These are phyloP conservation scores for Diaporthe vaccinii DNA, from an alignment of 2,329 filamentous ascomycete species.

Conservation along the genomic window DNA sequence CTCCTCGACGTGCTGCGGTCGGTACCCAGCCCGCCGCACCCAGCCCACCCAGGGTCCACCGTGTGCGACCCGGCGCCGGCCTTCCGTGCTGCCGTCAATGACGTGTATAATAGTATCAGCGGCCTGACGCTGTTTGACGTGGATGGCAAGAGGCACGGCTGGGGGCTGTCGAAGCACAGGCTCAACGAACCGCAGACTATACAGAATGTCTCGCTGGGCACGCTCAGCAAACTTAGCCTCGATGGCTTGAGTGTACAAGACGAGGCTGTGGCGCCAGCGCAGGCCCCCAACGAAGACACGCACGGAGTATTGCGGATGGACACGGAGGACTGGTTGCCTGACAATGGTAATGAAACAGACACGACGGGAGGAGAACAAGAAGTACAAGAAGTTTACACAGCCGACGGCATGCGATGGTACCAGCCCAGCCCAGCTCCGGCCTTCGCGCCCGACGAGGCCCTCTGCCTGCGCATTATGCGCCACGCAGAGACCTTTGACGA, in stretches of 20 bases:
- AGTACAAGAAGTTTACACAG: background rate
- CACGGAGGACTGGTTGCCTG: background rate
- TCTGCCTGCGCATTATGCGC: slow-evolving; percentile 57
- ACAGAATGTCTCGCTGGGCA: slow-evolving; percentile 33
- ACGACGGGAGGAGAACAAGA: background rate
- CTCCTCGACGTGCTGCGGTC: slow-evolving; percentile 59
- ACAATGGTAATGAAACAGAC: slow-evolving; percentile 44
- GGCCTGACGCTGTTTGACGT: slow-evolving; percentile 65
- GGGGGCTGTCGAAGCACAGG: slow-evolving; percentile 60
- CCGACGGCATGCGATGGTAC: background rate
- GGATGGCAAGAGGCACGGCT: slow-evolving; percentile 62
- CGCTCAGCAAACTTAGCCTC: slow-evolving; percentile 30
- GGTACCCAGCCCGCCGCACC: slow-evolving; percentile 59
- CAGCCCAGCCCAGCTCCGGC: background rate
- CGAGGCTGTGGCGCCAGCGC: background rate
- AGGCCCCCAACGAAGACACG: background rate
- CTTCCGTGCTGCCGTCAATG: slow-evolving; percentile 61
- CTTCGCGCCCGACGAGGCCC: slow-evolving; percentile 45
- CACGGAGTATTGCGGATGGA: background rate
- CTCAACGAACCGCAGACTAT: slow-evolving; percentile 53
- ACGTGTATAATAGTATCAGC: slow-evolving; percentile 64
- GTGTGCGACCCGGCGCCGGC: slow-evolving; percentile 64
- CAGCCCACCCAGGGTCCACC: slow-evolving; percentile 54
- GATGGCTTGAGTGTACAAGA: background rate
- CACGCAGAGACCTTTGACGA: slow-evolving; percentile 57